These are phyloP conservation scores for Pascua guehoae DNA, from an alignment of 1,284 basidiomycete genomes.

Conservation along the genomic window DNA sequence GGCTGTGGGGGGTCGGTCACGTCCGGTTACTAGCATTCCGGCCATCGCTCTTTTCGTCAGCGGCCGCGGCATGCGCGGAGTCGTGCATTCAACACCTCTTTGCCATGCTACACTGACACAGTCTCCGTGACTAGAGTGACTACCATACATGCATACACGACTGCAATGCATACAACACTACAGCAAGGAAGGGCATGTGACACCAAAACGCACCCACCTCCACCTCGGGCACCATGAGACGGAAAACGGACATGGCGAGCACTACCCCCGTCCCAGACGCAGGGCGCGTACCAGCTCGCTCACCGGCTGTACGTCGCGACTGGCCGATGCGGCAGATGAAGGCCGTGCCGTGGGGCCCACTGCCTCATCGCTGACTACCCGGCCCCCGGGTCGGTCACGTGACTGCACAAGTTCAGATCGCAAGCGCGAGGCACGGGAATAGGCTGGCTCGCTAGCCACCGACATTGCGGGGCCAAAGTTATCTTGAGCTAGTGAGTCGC, in stretches of 20 bases:
- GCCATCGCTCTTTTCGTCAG: no score
- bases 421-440: constrained; percentile 21
- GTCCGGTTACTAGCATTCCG: background rate
- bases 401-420: constrained; percentile 25
- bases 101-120: background rate
- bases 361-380: constrained; percentile 9
- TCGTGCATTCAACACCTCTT: background rate
- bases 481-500: background rate
- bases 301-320: background rate
- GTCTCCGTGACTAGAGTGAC: background rate
- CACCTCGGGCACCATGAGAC: no score
- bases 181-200: no score
- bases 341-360: background rate
- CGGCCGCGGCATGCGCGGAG: background rate
- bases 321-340: no score
- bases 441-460: constrained; percentile 37
- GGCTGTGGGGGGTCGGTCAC: background rate
- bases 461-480: constrained; percentile 12
- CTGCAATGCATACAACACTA: no score
- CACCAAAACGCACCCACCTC: no score
- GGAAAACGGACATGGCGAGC: background rate
- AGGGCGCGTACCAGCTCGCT: constrained; percentile 14
- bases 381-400: background rate
- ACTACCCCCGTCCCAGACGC: background rate
- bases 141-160: no score